These are phyloP conservation scores for Teratosphaeria epicoccoides DNA, from an alignment of 2,329 filamentous ascomycete genomes.

Conservation along the genomic window DNA sequence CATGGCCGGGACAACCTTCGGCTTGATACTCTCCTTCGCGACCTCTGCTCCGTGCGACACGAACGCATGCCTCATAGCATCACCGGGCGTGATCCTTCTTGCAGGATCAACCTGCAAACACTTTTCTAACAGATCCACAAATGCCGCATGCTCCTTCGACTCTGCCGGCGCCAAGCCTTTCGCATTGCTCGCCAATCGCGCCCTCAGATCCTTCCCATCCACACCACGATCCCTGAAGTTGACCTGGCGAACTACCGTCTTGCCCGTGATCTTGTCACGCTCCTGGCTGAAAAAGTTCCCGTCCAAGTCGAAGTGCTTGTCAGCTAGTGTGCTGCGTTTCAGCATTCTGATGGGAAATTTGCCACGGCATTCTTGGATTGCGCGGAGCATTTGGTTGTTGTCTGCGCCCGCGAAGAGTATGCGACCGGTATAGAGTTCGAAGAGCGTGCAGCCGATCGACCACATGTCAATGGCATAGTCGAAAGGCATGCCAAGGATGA, in stretches of 20 bases:
- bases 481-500: conserved; percentile 93
- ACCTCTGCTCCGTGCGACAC: conserved; percentile 36
- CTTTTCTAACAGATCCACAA: conserved; percentile 78
- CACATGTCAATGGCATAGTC: conserved; percentile 94
- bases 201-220: conserved; percentile 59
- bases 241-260: conserved; percentile 60
- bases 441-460: conserved; percentile 94
- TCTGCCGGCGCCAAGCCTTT: conserved; percentile 64
- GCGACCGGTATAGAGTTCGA: conserved; percentile 94
- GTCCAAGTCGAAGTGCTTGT: conserved; percentile 71
- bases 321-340: conserved; percentile 65
- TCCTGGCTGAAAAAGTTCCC: conserved; percentile 78
- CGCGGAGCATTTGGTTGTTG: conserved; percentile 97
- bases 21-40: background rate
- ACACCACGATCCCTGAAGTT: conserved; percentile 55
- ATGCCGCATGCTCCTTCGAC: conserved; percentile 66
- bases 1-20: conserved; percentile 13
- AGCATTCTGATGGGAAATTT: conserved; percentile 84
- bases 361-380: conserved; percentile 91
- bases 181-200: conserved; percentile 56
- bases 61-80: conserved; percentile 84
- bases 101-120: conserved; percentile 86
- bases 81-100: conserved; percentile 75
- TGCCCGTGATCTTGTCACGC: conserved; percentile 75
- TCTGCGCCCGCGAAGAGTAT: conserved; percentile 90